These are phyloP conservation scores for Septoria petroselini DNA, from an alignment of 2,329 filamentous ascomycete species.

Conservation along the genomic window DNA sequence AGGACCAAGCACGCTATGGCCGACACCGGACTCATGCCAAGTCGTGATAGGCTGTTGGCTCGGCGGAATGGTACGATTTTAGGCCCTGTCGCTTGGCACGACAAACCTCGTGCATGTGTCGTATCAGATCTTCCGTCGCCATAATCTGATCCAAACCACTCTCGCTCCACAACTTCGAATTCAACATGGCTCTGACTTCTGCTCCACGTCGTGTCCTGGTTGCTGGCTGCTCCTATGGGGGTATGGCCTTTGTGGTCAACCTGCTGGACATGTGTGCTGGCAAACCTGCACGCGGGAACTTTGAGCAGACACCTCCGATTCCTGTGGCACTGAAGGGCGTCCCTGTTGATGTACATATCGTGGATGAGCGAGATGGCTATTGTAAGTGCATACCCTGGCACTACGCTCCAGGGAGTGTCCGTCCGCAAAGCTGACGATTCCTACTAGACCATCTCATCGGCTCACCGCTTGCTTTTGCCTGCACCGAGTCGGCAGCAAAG, in stretches of 20 bases:
- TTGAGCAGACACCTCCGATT: constrained; percentile 14
- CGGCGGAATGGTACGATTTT: background rate
- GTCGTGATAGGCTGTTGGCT: background rate
- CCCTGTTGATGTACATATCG: constrained; percentile 66
- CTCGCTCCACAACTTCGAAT: background rate
- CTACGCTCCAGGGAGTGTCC: too few species aligned
- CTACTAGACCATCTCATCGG: constrained; percentile 79
- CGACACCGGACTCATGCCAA: background rate
- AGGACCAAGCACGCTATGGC: background rate
- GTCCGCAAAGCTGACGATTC: too few species aligned
- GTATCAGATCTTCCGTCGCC: constrained; percentile 9
- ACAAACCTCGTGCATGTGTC: constrained; percentile 5
- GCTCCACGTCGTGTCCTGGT: constrained; percentile 15
- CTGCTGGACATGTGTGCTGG: constrained; percentile 19
- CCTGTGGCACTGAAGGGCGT: constrained; percentile 21
- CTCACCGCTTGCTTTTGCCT: constrained; percentile 67
- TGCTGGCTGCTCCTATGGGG: constrained; percentile 20
- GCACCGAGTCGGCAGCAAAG: constrained; percentile 60
- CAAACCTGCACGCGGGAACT: constrained; percentile 12
- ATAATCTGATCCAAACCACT: constrained; percentile 3
- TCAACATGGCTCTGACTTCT: background rate
- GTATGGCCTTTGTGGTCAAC: constrained; percentile 20
- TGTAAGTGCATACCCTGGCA: constrained; percentile 58
- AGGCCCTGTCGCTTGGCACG: background rate
- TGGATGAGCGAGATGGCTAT: constrained; percentile 79